Evolutionary conservation across 148 eudicot species (phyloP), one percentile per base, ranked within the genome.

Genomic region (Cornus suecica): DNA sequence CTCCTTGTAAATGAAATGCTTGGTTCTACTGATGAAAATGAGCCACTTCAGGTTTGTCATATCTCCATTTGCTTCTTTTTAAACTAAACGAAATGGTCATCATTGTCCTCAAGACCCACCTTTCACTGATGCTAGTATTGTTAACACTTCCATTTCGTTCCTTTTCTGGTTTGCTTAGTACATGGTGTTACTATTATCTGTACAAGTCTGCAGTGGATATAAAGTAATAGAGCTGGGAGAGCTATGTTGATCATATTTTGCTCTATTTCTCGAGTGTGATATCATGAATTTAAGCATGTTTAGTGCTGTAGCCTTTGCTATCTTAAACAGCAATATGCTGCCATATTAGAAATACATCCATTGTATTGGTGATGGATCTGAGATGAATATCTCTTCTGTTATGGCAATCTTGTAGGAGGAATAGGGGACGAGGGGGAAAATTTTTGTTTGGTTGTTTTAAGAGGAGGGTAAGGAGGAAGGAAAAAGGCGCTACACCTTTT

Each of bases 1-100:
- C 41, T 77, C n/a, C 58, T 85, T 42, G 85, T 85, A 48, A 77
- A 80, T 56, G 88, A 85, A 77, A 85, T 85, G 81, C 85, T 85
- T 45, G 85, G 88, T 18, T 56, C 83, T 31, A 82, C 85, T 9
- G 85, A 85, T 68, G 88, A 85, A 77, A 85, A 85, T 68, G 88
- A 85, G 71, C 83, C 85, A 24, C 85, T 85, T 68, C 85, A 82
- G 88, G 88, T 85, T 30, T 18, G 76, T 22, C 62, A 58, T 18
- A 20, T 58, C 62, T 58, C 62, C n/a, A 58, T 2, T 58, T 58
- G 62, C 25, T n/a, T 18, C 22, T 25, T 22, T 24, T 58, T 5
- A 58, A 18, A 18, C 18, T 58, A 58, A 14, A 58, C 3, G 54
- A 48, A 48, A 48, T 48, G 54, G 54, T 48, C 20, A 14, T 48